A percentile compares a stretch with the other conserved stretches of the same genome.
These are phyloP conservation scores for Aureobasidium sp. DNA, from an alignment of 2,329 filamentous ascomycete genomes.

Conservation along the genomic window DNA sequence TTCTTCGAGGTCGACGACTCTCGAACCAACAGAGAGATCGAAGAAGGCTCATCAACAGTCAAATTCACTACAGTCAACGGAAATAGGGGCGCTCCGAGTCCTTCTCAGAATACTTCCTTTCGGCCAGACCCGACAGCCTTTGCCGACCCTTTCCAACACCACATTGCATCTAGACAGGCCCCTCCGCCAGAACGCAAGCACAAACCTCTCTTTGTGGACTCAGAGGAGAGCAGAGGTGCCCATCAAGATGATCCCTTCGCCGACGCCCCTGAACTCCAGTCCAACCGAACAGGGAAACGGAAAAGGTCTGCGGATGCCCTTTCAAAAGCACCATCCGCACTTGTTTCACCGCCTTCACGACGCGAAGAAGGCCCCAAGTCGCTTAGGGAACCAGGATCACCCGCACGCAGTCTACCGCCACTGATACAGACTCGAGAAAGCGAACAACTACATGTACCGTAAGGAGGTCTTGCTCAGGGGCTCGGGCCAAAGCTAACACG, in stretches of 20 bases:
- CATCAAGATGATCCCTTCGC: neutral
- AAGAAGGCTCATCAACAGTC: neutral
- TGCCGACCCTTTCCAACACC: neutral
- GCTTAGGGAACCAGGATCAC: neutral
- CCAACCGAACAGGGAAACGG: neutral
- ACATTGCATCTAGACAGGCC: neutral
- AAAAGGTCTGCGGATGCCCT: conserved; percentile 6
- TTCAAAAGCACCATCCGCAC: neutral
- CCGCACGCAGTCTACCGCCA: conserved; percentile 3
- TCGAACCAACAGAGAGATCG: conserved; percentile 6
- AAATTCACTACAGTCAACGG: conserved; percentile 15
- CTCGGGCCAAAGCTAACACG: neutral
- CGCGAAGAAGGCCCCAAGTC: neutral
- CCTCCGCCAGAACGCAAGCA: neutral
- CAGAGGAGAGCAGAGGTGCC: neutral
- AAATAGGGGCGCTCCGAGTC: neutral
- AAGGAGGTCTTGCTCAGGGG: neutral
- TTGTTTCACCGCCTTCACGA: neutral
- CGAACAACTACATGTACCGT: conserved; percentile 1
- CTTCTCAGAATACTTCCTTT: conserved; percentile 6
- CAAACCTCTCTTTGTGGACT: conserved; percentile 4
- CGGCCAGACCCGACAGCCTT: conserved; percentile 1
- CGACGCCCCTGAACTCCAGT: neutral
- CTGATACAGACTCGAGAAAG: neutral
- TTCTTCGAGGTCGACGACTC: conserved; percentile 9